Conservation (phyloP, 2,329 filamentous ascomycete genomes). For the Aspergillus hiratsukae region DNA sequence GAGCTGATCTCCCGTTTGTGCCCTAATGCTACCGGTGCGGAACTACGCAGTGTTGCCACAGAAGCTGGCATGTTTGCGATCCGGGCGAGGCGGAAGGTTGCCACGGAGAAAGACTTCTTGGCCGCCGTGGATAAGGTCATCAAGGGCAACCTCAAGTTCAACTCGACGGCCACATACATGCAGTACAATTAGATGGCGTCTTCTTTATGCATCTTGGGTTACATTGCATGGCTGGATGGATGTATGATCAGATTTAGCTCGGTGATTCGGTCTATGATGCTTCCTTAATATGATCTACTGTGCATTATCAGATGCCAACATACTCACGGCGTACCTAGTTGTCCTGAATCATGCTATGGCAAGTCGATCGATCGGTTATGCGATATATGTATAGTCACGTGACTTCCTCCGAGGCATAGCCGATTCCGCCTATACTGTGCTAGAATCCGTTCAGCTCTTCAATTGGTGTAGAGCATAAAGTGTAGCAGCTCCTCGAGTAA, state of each 20-base stretch:
- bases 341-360: too few species aligned
- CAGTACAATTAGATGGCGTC: constrained; percentile 79
- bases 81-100: constrained; percentile 89
- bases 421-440: not conserved
- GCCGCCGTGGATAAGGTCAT: constrained; percentile 99
- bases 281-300: constrained; percentile 6
- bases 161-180: constrained; percentile 95
- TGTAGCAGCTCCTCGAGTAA: not conserved
- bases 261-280: constrained; percentile 19
- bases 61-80: constrained; percentile 99
- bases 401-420: not conserved
- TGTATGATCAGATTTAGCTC: constrained; percentile 32
- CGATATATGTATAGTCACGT: not conserved
- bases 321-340: not conserved
- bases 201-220: constrained; percentile 20
- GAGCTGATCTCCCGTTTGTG: constrained; percentile 96
- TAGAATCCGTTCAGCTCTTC: not conserved
- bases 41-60: constrained; percentile 92
- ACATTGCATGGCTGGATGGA: constrained; percentile 26
- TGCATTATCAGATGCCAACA: not conserved
- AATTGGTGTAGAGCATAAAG: not conserved
- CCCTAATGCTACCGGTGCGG: constrained; percentile 94
- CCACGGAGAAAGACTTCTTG: constrained; percentile 97
- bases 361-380: too few species aligned
- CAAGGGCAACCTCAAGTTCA: constrained; percentile 99